Evolutionary conservation across 768 basidiomycete genomes (phyloP), one percentile per base, ranked within the genome.

Genomic region (Trametes maxima): DNA sequence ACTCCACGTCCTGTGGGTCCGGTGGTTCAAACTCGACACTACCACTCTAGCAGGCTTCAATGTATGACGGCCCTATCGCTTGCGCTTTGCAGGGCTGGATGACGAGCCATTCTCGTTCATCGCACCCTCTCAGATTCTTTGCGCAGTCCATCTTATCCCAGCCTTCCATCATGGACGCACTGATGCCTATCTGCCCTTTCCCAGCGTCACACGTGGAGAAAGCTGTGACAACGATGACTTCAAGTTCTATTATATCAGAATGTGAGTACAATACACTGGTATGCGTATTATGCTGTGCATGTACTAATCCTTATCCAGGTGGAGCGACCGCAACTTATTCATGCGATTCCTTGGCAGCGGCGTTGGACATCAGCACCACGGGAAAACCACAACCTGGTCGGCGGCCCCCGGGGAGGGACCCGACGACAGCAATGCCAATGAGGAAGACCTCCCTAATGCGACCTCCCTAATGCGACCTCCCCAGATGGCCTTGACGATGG

Each of bases 61-160:
- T 1, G 45, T 56, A 0, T 57, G 69, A 16, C 66, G 68, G 0
- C 68, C 81, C 0, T 78, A 74, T 21, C 66, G 72, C 3, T 43
- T 84, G n/a, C 74, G 74, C 0, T 84, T 81, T 64, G 64, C 44
- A 21, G 13, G 19, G 19, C 44, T 45, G 1, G 55, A 62, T 10
- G 57, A 68, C 0, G 70, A 73, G 21, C 36, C 53, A 3, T 83
- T 81, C 56, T 76, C 80, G 0, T 84, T 84, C 43, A 21, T 83
- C 0, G 73, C 82, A 59, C 83, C 82, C 0, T 58, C 60, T 0
- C 62, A 68, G 0, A 72, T 84, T 3, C 67, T 83, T 25, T 67
- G 74, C 0, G 75, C 68, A 0, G 69, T 65, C 3, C 81, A 84
- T 61, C 57, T 83, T 2, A 74, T 82, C 12, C 81, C 80, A 0